Evolutionary conservation across 139 green algal genomes (phyloP).

Genomic region (Picochlorum sp.): DNA sequence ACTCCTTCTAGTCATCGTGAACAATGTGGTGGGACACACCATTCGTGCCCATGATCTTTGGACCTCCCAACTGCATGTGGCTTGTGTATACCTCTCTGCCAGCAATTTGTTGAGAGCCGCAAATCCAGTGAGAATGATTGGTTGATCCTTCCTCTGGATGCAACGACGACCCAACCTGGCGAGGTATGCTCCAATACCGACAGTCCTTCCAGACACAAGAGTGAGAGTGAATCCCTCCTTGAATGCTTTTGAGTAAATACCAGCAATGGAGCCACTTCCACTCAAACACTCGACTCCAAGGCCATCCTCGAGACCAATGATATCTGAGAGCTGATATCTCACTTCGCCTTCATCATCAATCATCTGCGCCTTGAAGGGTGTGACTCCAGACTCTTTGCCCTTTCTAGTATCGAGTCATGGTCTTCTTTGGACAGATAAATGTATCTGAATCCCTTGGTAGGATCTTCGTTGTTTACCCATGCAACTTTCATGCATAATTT

Average conservation of each 20-base stretch:
- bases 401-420: constrained; percentile 44
- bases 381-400: neutral
- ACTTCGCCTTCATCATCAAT: constrained; percentile 18
- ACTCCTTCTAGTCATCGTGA: constrained; percentile 81
- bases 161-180: constrained; percentile 82
- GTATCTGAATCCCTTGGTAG: constrained; percentile 78
- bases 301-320: constrained; percentile 92
- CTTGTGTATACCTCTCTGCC: constrained; percentile 89
- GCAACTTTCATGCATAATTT: constrained; percentile 62
- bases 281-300: constrained; percentile 95
- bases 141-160: constrained; percentile 88
- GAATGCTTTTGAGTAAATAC: constrained; percentile 58
- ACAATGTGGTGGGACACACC: constrained; percentile 91
- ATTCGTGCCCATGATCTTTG: constrained; percentile 90
- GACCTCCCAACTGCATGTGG: constrained; percentile 93
- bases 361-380: constrained; percentile 15
- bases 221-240: constrained; percentile 89
- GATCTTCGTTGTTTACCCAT: constrained; percentile 62
- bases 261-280: constrained; percentile 90
- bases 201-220: constrained; percentile 81
- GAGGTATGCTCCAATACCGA: constrained; percentile 98
- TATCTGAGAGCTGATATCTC: constrained; percentile 44
- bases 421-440: constrained; percentile 85
- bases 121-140: constrained; percentile 97
- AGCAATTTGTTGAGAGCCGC: constrained; percentile 96